Evolutionary conservation across 2,329 filamentous ascomycete genomes (phyloP), one percentile per base, ranked within the genome.

Genomic region (Helotiales sp.): DNA sequence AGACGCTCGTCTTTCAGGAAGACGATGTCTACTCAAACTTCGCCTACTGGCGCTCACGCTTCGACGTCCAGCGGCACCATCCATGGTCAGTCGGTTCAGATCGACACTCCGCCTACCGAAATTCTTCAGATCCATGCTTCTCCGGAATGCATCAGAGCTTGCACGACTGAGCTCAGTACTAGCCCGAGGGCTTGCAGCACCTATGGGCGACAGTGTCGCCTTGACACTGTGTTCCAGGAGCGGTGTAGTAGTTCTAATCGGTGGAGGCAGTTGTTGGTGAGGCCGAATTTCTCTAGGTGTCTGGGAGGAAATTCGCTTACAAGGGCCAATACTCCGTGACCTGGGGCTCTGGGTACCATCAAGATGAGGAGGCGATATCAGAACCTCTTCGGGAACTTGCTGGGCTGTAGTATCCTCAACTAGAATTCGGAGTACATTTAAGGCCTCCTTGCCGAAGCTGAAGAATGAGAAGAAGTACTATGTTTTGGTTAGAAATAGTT

Each of bases 401-500:
- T 75, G 72, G 26, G 77, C 76, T 13, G 74, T 69, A 1, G 76
- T 77, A 52, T 77, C 76, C 59, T 77, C 76, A 4, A 77, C 76
- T 17, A 78, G 65, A 32, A 76, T 75, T 59, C 71, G 91, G 61
- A 99, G 83, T 2, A 96, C 86, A 59, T 90, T 88, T 70, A 97
- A 87, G 15, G 93, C 95, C 74, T 97, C 92, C 74, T 91, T 89
- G 6, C 93, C 93, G 70, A 90, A 90, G 72, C 88, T 91, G 78
- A 97, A 97, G 80, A 98, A 98, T 0, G 94, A 96, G 78, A 99
- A 98, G 78, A 96, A 98, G 78, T 98, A 97, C 89, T 94, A 67
- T 11, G 52, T 8, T n/a, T 15, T 2, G 63, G 80, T 61, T 80
- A 75, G 37, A 32, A 43, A 2, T 15, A 69, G 52, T 47, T 34